Percentiles rank a stretch among this genome's conserved stretches.
Evolutionary conservation across 306 rosid species (phyloP).

Genomic region (Glycine latifolia): DNA sequence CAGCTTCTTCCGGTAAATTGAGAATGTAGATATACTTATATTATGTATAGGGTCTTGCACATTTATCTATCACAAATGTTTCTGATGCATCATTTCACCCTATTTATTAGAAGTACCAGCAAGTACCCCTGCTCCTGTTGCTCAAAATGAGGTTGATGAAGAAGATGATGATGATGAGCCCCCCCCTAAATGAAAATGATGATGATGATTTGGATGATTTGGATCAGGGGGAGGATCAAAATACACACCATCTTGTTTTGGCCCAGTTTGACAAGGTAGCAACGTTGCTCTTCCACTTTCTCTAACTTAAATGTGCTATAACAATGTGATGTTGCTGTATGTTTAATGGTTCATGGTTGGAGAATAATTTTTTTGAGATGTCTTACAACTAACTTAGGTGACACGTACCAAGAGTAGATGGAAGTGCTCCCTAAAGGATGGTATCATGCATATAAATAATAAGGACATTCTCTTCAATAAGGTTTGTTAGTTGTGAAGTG

Average conservation of each 20-base stretch:
- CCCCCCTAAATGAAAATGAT: constrained; percentile 74
- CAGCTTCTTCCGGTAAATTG: constrained; percentile 76
- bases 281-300: background rate
- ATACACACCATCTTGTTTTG: constrained; percentile 81
- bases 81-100: constrained; percentile 19
- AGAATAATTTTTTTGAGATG: constrained; percentile 1
- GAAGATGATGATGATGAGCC: constrained; percentile 82
- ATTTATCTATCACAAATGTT: constrained; percentile 9
- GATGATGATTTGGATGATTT: constrained; percentile 89
- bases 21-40: constrained; percentile 16
- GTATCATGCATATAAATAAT: constrained; percentile 88
- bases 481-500: constrained; percentile 52
- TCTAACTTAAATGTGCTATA: constrained; percentile 3
- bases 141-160: constrained; percentile 62
- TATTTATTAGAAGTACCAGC: constrained; percentile 60
- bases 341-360: background rate
- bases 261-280: constrained; percentile 91
- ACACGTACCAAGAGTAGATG: constrained; percentile 93
- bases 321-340: background rate
- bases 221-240: constrained; percentile 79
- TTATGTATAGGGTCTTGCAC: background rate
- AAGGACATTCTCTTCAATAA: constrained; percentile 92
- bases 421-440: constrained; percentile 92
- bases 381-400: constrained; percentile 58
- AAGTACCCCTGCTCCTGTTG: constrained; percentile 72